Conservation (phyloP, 1,284 basidiomycete genomes). For the Athelia psychrophila region DNA sequence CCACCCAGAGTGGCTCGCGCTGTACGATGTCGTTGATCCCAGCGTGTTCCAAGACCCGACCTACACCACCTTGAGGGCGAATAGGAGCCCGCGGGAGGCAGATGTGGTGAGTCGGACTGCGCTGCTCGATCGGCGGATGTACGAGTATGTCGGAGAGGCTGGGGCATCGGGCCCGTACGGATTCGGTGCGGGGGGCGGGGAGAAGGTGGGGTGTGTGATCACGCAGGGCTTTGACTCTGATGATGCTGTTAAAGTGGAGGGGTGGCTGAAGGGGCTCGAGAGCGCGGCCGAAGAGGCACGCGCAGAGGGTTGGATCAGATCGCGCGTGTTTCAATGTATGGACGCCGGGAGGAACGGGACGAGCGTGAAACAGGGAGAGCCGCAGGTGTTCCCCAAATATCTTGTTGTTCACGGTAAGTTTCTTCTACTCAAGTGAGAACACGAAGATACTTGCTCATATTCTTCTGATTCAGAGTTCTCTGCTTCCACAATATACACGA, state of each 20-base stretch:
- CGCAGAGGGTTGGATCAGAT: constrained; percentile 34
- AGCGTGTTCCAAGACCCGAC: constrained; percentile 42
- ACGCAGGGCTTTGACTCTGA: constrained; percentile 32
- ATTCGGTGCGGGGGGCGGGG: too few relatives aligned
- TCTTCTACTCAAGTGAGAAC: constrained; percentile 1
- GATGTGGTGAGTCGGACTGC: constrained; percentile 44
- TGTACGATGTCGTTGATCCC: constrained; percentile 53
- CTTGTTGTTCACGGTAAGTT: constrained; percentile 37
- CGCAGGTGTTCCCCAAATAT: constrained; percentile 29
- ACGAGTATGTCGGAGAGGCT: constrained; percentile 32
- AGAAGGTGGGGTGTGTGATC: constrained; percentile 31
- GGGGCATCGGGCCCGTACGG: constrained; percentile 30
- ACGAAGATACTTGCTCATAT: too few relatives aligned
- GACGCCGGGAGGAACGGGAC: constrained; percentile 35
- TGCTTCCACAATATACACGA: background rate
- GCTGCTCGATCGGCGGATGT: constrained; percentile 52
- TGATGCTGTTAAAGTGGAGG: constrained; percentile 15
- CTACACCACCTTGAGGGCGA: constrained; percentile 49
- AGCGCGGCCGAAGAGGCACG: constrained; percentile 13
- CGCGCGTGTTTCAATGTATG: constrained; percentile 32
- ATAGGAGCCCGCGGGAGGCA: constrained; percentile 52
- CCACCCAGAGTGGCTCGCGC: constrained; percentile 48
- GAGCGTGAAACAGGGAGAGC: constrained; percentile 21
- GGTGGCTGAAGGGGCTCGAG: constrained; percentile 25
- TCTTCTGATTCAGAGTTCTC: background rate